phyloP scores from a whole-genome alignment of 495 filamentous ascomycete genomes.

The Neurospora intermedia region DNA sequence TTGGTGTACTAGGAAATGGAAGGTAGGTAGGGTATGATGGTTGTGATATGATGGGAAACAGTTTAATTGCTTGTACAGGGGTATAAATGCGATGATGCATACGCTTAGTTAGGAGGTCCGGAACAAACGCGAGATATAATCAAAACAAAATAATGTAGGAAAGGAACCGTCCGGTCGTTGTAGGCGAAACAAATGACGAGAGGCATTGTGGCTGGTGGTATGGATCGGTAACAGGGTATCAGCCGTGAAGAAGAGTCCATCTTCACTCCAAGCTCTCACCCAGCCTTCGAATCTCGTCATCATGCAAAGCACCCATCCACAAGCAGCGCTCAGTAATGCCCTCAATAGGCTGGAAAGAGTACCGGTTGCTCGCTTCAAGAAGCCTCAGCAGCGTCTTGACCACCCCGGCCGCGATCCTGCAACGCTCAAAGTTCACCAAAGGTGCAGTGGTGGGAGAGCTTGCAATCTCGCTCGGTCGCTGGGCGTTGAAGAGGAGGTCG shows the following conservation, averaged over 20 bases:
- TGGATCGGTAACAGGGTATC: not conserved
- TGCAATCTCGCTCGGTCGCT: slow-evolving; percentile 65
- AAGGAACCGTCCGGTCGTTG: not conserved
- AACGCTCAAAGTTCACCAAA: slow-evolving; percentile 91
- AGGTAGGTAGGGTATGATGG: not conserved
- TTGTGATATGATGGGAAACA: not conserved
- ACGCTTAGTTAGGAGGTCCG: not conserved
- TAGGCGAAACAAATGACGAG: not conserved
- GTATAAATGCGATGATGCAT: not conserved
- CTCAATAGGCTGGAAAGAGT: slow-evolving; percentile 73
- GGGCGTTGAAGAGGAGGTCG: slow-evolving; percentile 91
- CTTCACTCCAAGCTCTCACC: slow-evolving; percentile 30
- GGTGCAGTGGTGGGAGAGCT: slow-evolving; percentile 56
- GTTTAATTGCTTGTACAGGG: not conserved
- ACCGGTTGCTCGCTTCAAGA: slow-evolving; percentile 86
- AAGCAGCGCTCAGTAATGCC: slow-evolving; percentile 83
- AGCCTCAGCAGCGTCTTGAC: slow-evolving; percentile 85
- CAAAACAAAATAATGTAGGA: not conserved
- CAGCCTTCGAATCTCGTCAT: slow-evolving; percentile 62
- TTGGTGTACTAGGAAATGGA: not conserved
- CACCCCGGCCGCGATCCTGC: slow-evolving; percentile 79
- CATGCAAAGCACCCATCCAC: slow-evolving; percentile 83
- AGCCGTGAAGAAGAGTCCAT: not conserved
- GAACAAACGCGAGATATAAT: not conserved
- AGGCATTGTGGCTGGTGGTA: not conserved